These are phyloP conservation scores for Rhododendron simsii DNA, from an alignment of 148 eudicot species.

Conservation along the genomic window DNA sequence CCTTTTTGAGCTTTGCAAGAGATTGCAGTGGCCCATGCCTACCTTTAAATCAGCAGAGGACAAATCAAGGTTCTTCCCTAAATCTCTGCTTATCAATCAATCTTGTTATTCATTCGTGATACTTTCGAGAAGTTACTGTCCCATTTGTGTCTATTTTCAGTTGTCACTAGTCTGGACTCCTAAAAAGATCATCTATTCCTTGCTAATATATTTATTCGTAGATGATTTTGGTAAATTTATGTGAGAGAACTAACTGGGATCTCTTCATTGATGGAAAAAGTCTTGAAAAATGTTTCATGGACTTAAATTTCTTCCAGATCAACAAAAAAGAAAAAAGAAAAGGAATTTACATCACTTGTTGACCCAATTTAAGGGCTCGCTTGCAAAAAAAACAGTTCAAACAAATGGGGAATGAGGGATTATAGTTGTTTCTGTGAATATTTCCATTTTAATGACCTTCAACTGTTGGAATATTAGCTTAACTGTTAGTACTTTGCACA, in stretches of 20 bases:
- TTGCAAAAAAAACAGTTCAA: background rate
- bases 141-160: background rate
- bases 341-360: background rate
- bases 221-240: background rate
- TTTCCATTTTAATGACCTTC: background rate
- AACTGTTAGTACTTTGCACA: conserved; percentile 5
- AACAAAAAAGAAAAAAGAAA: too few species aligned
- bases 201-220: background rate
- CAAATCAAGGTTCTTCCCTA: conserved; percentile 50
- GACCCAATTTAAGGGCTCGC: background rate
- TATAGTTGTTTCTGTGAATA: background rate
- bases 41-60: conserved; percentile 43
- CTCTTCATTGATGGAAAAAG: background rate
- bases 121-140: background rate
- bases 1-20: conserved; percentile 61
- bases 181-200: background rate
- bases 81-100: background rate
- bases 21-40: conserved; percentile 85
- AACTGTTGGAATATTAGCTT: background rate
- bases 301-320: background rate
- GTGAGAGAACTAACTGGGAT: background rate
- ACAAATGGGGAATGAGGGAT: background rate
- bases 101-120: background rate
- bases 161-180: background rate
- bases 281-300: background rate